Percentiles rank a stretch among this genome's conserved stretches.
phyloP scores from a whole-genome alignment of 177 flowering plant genomes.

The Vitis hybrid region DNA sequence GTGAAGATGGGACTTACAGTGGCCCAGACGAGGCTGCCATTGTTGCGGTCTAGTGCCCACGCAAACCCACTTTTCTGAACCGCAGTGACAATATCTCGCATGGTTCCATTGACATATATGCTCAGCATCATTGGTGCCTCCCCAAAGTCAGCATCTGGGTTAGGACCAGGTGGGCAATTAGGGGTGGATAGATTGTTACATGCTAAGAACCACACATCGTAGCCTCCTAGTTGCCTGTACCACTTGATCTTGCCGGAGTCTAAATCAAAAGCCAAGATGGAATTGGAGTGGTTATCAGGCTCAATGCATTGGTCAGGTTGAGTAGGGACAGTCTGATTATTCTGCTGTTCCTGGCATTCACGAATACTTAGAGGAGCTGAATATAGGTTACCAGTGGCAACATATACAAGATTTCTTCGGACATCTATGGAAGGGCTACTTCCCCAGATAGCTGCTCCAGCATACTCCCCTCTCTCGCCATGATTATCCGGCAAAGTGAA shows the following conservation, averaged over 20 bases:
- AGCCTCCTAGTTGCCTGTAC: conserved; percentile 45
- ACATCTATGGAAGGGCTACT: conserved; percentile 53
- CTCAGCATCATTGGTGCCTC: conserved; percentile 37
- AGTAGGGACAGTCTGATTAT: conserved; percentile 15
- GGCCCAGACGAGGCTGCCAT: conserved; percentile 42
- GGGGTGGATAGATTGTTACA: conserved; percentile 25
- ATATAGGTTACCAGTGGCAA: conserved; percentile 53
- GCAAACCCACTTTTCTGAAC: conserved; percentile 53
- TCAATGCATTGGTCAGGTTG: conserved; percentile 15
- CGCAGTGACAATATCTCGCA: conserved; percentile 36
- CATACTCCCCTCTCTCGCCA: conserved; percentile 33
- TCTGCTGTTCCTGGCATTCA: conserved; percentile 25
- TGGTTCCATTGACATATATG: conserved; percentile 15
- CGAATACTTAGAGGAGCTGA: conserved; percentile 31
- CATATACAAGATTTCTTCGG: conserved; percentile 28
- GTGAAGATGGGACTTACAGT: conserved; percentile 21
- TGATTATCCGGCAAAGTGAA: conserved; percentile 47
- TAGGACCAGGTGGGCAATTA: conserved; percentile 30
- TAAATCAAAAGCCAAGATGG: conserved; percentile 35
- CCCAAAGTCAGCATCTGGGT: conserved; percentile 1
- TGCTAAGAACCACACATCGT: conserved; percentile 40
- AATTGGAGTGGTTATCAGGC: conserved; percentile 31
- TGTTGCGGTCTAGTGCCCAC: conserved; percentile 43
- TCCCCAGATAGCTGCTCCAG: conserved; percentile 65
- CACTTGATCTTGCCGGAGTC: conserved; percentile 38